These are phyloP conservation scores for Penicillium sp. DNA, from an alignment of 2,329 filamentous ascomycete genomes.

Conservation along the genomic window DNA sequence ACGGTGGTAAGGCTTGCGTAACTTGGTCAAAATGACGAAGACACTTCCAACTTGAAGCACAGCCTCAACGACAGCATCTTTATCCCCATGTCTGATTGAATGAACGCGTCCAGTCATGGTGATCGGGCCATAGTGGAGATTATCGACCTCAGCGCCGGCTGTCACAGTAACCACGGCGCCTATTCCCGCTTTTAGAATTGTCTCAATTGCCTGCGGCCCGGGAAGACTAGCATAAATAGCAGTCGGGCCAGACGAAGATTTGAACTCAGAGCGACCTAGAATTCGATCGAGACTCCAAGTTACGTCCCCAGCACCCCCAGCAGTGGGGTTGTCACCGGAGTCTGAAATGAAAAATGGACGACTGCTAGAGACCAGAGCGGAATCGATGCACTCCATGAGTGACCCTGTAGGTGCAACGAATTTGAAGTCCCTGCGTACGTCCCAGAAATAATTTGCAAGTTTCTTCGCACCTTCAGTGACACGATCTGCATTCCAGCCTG, in stretches of 20 bases:
- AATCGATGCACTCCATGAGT: constrained; percentile 50
- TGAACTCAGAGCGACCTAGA: constrained; percentile 49
- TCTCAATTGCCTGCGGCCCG: constrained; percentile 46
- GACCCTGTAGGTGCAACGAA: constrained; percentile 56
- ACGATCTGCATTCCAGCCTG: constrained; percentile 49
- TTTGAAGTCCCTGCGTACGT: constrained; percentile 48
- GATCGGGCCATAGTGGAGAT: constrained; percentile 50
- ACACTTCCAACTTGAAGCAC: constrained; percentile 54
- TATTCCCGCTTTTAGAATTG: constrained; percentile 48
- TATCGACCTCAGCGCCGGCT: constrained; percentile 53
- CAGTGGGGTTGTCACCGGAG: constrained; percentile 58
- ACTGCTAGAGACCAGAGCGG: constrained; percentile 41
- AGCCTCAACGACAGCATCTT: constrained; percentile 49
- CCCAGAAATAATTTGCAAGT: constrained; percentile 53
- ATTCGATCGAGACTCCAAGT: constrained; percentile 53
- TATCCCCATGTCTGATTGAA: constrained; percentile 54
- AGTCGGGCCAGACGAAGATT: constrained; percentile 34
- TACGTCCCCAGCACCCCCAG: constrained; percentile 56
- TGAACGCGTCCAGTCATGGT: constrained; percentile 55
- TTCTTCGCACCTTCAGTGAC: constrained; percentile 46
- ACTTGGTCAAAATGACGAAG: constrained; percentile 54
- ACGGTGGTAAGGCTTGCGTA: constrained; percentile 57
- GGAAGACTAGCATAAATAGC: constrained; percentile 59
- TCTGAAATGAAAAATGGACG: constrained; percentile 58
- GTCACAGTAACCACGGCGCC: constrained; percentile 53